A percentile compares a stretch with the other conserved stretches of the same genome.
Evolutionary conservation across 345 rosid genomes (phyloP).

Genomic region (Acer campestre): DNA sequence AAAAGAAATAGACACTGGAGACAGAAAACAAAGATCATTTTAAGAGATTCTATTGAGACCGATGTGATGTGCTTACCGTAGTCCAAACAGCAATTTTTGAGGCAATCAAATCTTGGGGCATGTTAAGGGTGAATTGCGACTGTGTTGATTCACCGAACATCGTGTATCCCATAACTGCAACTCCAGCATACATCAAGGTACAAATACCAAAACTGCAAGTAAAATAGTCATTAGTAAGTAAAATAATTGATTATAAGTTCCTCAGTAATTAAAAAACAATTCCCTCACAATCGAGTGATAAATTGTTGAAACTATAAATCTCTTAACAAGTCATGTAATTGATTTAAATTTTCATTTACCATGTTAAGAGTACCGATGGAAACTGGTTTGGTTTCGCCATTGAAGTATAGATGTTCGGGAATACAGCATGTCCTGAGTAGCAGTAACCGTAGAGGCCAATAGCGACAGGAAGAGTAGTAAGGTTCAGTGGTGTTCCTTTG

Average conservation of each 20-base stretch:
- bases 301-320: neutral
- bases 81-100: slow-evolving; percentile 98
- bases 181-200: slow-evolving; percentile 79
- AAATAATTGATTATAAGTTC: neutral
- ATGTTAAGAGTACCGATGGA: slow-evolving; percentile 66
- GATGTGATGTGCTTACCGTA: slow-evolving; percentile 49
- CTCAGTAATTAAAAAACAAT: neutral
- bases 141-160: slow-evolving; percentile 80
- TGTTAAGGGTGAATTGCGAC: slow-evolving; percentile 90
- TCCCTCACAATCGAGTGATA: too few relatives aligned
- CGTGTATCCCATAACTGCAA: slow-evolving; percentile 81
- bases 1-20: neutral
- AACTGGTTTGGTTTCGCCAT: slow-evolving; percentile 80
- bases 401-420: slow-evolving; percentile 92
- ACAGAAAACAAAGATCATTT: neutral
- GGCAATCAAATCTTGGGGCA: slow-evolving; percentile 81
- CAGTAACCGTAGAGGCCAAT: slow-evolving; percentile 93
- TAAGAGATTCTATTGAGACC: neutral
- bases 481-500: slow-evolving; percentile 66
- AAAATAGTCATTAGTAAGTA: neutral
- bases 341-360: slow-evolving; percentile 41
- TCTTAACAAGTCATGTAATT: neutral
- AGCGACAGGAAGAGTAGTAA: slow-evolving; percentile 85
- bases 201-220: slow-evolving; percentile 71
- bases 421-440: slow-evolving; percentile 98